Percentiles rank a stretch among this genome's conserved stretches.
phyloP scores from a whole-genome alignment of 306 rosid species.

The Spatholobus suberectus region DNA sequence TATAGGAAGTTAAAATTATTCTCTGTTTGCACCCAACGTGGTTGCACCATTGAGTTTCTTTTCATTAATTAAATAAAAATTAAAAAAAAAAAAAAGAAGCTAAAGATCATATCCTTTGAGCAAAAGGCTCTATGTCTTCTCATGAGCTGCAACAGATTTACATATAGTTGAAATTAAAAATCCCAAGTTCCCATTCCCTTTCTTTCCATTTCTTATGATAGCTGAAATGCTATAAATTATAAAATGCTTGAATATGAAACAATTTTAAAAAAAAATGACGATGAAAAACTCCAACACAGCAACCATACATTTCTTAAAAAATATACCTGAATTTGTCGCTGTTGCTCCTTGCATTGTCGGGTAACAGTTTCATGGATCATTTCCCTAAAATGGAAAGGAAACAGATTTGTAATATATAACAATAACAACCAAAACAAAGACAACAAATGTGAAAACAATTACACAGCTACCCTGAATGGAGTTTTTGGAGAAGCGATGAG shows the following conservation, averaged over 20 bases:
- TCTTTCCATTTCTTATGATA: neutral
- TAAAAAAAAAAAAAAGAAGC: neutral
- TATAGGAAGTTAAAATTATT: constrained; percentile 6
- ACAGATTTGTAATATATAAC: constrained; percentile 24
- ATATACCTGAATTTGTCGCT: constrained; percentile 91
- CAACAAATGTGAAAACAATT: constrained; percentile 30
- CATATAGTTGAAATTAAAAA: neutral
- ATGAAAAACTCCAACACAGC: constrained; percentile 10
- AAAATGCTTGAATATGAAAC: constrained; percentile 36
- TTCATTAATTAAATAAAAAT: neutral
- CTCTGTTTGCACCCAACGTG: neutral
- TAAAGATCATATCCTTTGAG: constrained; percentile 26
- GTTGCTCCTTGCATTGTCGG: constrained; percentile 94
- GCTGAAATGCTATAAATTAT: constrained; percentile 30
- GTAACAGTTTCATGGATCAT: constrained; percentile 79
- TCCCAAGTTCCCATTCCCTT: constrained; percentile 11
- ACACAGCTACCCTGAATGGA: constrained; percentile 80
- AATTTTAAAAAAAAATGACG: constrained; percentile 3
- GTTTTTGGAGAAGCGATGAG: constrained; percentile 87
- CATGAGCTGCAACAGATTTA: neutral
- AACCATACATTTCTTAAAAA: neutral
- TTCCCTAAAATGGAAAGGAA: constrained; percentile 64
- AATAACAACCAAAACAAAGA: constrained; percentile 8
- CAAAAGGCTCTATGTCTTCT: constrained; percentile 11
- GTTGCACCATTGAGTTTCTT: constrained; percentile 12